Percentiles rank a stretch among this genome's conserved stretches.
Conservation (phyloP, 306 rosid genomes). For the Corylus avellana region DNA sequence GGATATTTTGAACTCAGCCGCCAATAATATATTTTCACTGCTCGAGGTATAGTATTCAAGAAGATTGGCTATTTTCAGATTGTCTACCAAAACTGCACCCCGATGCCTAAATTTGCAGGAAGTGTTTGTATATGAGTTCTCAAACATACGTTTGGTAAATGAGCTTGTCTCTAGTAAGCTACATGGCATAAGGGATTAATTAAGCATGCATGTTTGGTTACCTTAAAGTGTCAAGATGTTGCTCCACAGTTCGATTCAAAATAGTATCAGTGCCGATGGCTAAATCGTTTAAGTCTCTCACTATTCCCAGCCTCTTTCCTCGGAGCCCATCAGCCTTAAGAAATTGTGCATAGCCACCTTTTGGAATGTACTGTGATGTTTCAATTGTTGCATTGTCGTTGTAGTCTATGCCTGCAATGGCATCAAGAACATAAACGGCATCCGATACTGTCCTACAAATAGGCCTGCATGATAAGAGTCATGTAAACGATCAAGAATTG, state of each 20-base stretch:
- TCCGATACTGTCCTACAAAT: conserved; percentile 47
- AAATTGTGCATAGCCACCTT: conserved; percentile 36
- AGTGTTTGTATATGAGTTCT: background rate
- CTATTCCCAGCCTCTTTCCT: conserved; percentile 47
- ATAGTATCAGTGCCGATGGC: conserved; percentile 7
- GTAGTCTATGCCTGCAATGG: background rate
- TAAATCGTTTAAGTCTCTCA: conserved; percentile 23
- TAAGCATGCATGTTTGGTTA: background rate
- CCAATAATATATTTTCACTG: background rate
- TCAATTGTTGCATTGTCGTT: background rate
- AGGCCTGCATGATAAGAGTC: conserved; percentile 18
- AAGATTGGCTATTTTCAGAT: conserved; percentile 33
- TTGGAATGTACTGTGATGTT: conserved; percentile 39
- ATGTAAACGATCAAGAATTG: too few relatives aligned
- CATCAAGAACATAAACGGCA: conserved; percentile 18
- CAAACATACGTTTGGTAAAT: background rate
- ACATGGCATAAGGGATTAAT: background rate
- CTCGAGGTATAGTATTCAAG: background rate
- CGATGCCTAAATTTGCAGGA: conserved; percentile 20
- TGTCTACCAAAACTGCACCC: conserved; percentile 40
- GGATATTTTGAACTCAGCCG: conserved; percentile 39
- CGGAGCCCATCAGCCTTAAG: conserved; percentile 31
- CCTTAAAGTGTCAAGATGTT: conserved; percentile 34
- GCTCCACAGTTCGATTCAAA: conserved; percentile 13
- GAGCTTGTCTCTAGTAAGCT: too few relatives aligned